Conservation (phyloP, 768 basidiomycete species). For the Albatrellus ellisii region DNA sequence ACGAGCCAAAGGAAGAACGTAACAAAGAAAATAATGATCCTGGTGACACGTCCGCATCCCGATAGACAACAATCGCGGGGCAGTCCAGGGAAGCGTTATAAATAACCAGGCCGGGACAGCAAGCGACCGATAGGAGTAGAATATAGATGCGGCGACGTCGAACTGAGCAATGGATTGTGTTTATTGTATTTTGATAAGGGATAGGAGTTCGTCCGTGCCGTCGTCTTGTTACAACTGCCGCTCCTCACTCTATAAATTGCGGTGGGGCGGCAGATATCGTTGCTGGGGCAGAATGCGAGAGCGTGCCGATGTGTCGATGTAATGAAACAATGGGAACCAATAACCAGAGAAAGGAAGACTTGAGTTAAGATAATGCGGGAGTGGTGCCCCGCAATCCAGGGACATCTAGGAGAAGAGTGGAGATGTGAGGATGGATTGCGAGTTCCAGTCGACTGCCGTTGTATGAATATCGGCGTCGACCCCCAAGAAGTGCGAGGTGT, state of each 20-base stretch:
- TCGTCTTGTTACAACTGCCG: conserved; percentile 27
- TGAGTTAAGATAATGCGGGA: conserved; percentile 1
- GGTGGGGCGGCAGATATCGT: conserved; percentile 18
- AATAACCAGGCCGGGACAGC: conserved; percentile 12
- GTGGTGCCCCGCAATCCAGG: conserved; percentile 8
- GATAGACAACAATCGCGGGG: conserved; percentile 15
- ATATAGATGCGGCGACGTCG: conserved; percentile 19
- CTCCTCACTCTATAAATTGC: conserved; percentile 17
- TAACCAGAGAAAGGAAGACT: conserved; percentile 2
- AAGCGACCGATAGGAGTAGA: conserved; percentile 8
- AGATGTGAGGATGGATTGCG: conserved; percentile 8
- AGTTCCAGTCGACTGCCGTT: conserved; percentile 22
- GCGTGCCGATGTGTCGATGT: conserved; percentile 9
- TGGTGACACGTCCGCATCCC: conserved; percentile 15
- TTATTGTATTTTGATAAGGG: conserved; percentile 16
- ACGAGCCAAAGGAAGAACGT: conserved; percentile 19
- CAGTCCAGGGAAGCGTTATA: conserved; percentile 4
- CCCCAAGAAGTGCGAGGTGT: conserved; percentile 9
- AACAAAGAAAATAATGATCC: conserved; percentile 21
- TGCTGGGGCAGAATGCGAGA: conserved; percentile 23
- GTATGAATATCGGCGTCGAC: conserved; percentile 33
- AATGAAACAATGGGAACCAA: conserved; percentile 9
- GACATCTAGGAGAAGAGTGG: conserved; percentile 10
- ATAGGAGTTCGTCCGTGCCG: conserved; percentile 19
- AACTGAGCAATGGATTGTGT: conserved; percentile 8